Evolutionary conservation across 2,329 filamentous ascomycete genomes (phyloP), one percentile per base, ranked within the genome.

Genomic region (Arthrobotrys sinensis): DNA sequence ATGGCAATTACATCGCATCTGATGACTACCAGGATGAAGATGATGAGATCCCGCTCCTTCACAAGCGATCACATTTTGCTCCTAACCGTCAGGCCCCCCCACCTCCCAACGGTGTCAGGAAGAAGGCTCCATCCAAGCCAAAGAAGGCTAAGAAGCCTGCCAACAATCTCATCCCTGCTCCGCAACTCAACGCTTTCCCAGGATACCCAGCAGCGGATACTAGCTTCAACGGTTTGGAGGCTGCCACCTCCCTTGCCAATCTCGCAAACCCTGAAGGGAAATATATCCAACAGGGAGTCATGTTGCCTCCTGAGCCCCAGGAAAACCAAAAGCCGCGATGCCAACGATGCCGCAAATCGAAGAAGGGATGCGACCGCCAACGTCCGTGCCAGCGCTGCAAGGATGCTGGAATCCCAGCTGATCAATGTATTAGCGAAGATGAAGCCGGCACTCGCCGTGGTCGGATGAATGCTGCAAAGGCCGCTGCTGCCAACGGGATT

Each of bases 271-370:
- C 73, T 43, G 73, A 77, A 36, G 73, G 60, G 21, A 77, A 70
- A 40, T 77, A 77, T 43, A 63, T 71, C 24, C 73, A 77, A 45
- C 66, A 63, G n/a, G 73, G 73, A 12, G 66, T 77, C 21, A 77
- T 77, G 73, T 43, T 77, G 40, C 73, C 73, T 24, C 73, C 73
- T 36, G 57, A 80, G 46, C 53, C 79, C 55, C 70, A 73, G 38
- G 81, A 81, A 19, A 97, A 95, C 0, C 94, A 92, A 81, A 97
- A 98, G 86, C 96, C 96, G 71, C 94, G 96, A 80, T 99, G 96
- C 87, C 96, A 99, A 85, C 92, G 96, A 75, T 99, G 96, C 88
- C 92, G 96, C 82, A 99, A 99, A 89, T 98, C 95, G 86, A 99
- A 99, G 88, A 99, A 99, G 86, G 96, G 96, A 11, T 99, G 96